Evolutionary conservation across 2,329 filamentous ascomycete species (phyloP), one percentile per base, ranked within the genome.

Genomic region (Diatrype stigma): DNA sequence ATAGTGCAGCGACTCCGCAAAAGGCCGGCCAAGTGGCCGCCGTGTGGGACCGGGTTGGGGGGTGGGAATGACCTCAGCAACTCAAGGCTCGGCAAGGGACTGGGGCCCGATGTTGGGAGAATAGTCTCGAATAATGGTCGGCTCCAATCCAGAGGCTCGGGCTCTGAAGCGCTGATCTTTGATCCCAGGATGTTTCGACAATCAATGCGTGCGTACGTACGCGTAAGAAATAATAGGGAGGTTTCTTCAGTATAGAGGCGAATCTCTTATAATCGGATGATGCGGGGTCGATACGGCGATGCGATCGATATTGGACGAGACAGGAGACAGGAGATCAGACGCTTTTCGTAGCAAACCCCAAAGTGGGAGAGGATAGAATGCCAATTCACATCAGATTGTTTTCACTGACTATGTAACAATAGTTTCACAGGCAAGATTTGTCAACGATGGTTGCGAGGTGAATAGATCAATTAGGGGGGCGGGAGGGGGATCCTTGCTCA

Each of bases 1-100:
- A 4, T n/a, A 19, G 6, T 23, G 38, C 11, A 42, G 19, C 10
- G 47, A 55, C 57, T 63, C 62, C 56, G 59, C 60, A 56, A 17
- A 53, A 46, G 56, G 56, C 53, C 54, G 59, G 56, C 51, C 51
- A 58, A 37, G 34, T 37, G 52, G 57, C 55, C 62, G 60, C 56
- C 48, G 60, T 58, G 58, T 60, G 61, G 60, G 58, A 58, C 60
- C 52, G 34, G 34, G 30, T 34, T 34, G 14, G 30, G 14, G 30
- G 35, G 49, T 45, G 40, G 21, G 40, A 44, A 44, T 16, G 22
- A 28, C 40, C 22, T 44, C 19, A 23, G 40, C 40, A 26, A 6
- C 34, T 16, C 6, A 17, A 12, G 6, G 14, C 14, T 37, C 34
- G 34, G 34, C 14, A 37, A 37, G 34, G 34, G 16, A 17, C 14